These are phyloP conservation scores for Phoma sp. DNA, from an alignment of 2,329 filamentous ascomycete species.

Conservation along the genomic window DNA sequence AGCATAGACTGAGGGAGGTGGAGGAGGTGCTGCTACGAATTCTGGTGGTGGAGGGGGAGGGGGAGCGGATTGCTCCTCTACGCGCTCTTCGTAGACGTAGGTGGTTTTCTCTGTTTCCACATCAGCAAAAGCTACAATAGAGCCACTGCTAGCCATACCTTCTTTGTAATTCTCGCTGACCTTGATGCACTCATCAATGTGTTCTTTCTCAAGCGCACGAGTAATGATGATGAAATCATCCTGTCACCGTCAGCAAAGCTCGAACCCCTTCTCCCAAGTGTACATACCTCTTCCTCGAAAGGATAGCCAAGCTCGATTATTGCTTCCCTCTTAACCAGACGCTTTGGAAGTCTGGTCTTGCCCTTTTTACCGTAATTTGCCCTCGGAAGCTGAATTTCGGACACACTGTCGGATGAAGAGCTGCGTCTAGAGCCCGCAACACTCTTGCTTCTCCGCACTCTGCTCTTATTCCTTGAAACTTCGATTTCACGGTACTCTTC, in stretches of 20 bases:
- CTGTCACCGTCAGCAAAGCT: slow-evolving; percentile 54
- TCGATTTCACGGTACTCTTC: slow-evolving; percentile 59
- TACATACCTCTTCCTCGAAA: slow-evolving; percentile 79
- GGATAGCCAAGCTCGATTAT: slow-evolving; percentile 86
- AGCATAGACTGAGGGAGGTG: slow-evolving; percentile 23
- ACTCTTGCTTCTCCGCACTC: slow-evolving; percentile 36
- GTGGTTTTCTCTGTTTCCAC: slow-evolving; percentile 40
- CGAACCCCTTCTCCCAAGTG: not conserved
- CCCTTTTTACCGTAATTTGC: slow-evolving; percentile 65
- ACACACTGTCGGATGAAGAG: slow-evolving; percentile 51
- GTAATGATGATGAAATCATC: slow-evolving; percentile 81
- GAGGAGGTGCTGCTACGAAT: slow-evolving; percentile 23
- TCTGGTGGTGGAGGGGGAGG: slow-evolving; percentile 31
- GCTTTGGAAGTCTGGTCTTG: slow-evolving; percentile 85
- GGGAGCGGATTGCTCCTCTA: slow-evolving; percentile 24
- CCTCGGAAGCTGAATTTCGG: slow-evolving; percentile 45
- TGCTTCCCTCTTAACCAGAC: slow-evolving; percentile 79
- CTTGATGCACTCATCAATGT: slow-evolving; percentile 88
- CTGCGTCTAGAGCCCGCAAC: slow-evolving; percentile 41
- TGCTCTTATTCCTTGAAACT: slow-evolving; percentile 54
- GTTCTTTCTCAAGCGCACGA: slow-evolving; percentile 83
- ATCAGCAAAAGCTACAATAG: not conserved
- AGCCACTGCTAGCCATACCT: slow-evolving; percentile 37
- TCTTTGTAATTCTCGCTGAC: slow-evolving; percentile 76
- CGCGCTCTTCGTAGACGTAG: slow-evolving; percentile 43